These are phyloP conservation scores for Grosmannia huntii DNA, from an alignment of 2,329 filamentous ascomycete genomes.

Conservation along the genomic window DNA sequence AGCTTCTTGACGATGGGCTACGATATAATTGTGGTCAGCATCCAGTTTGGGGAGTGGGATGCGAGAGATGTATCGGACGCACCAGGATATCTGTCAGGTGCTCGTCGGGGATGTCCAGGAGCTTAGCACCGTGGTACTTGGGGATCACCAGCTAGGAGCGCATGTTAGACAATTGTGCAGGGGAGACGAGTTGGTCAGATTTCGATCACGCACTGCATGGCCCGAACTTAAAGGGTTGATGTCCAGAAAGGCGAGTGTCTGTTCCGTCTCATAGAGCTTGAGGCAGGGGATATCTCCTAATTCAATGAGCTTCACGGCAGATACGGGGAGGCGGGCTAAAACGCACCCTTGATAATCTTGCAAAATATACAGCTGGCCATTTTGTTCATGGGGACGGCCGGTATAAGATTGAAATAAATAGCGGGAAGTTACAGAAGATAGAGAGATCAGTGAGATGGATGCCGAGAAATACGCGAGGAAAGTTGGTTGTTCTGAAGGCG, in stretches of 20 bases:
- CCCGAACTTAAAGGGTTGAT: slow-evolving; percentile 82
- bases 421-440: not conserved
- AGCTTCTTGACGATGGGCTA: slow-evolving; percentile 79
- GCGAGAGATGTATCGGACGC: slow-evolving; percentile 16
- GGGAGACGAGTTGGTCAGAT: not conserved
- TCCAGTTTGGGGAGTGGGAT: not conserved
- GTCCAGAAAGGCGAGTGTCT: slow-evolving; percentile 90
- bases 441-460: not conserved
- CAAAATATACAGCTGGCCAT: slow-evolving; percentile 85
- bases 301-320: not conserved
- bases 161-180: not conserved
- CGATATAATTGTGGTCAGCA: not conserved
- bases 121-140: slow-evolving; percentile 85
- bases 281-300: slow-evolving; percentile 92
- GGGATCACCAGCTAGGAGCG: slow-evolving; percentile 73
- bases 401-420: not conserved
- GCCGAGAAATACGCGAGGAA: not conserved
- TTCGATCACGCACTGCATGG: slow-evolving; percentile 58
- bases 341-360: slow-evolving; percentile 83
- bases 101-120: slow-evolving; percentile 87
- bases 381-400: slow-evolving; percentile 12
- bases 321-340: not conserved
- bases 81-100: slow-evolving; percentile 71
- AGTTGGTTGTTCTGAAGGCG: not conserved
- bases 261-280: slow-evolving; percentile 92